A percentile compares a stretch with the other conserved stretches of the same genome.
Conservation (phyloP, 306 rosid species). For the Vicia sativa region DNA sequence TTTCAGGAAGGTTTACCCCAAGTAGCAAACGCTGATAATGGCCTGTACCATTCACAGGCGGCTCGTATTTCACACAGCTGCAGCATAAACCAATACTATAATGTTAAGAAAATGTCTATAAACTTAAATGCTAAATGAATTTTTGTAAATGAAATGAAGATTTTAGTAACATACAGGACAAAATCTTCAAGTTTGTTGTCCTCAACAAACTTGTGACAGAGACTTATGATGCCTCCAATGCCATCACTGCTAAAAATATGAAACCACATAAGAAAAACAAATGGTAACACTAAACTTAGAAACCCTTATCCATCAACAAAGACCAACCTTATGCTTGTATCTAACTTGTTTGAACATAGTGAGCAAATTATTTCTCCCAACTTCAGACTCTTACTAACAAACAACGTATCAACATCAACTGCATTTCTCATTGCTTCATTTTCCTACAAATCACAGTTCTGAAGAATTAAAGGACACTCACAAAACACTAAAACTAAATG, state of each 20-base stretch:
- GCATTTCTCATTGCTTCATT: slow-evolving; percentile 46
- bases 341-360: slow-evolving; percentile 10
- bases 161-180: slow-evolving; percentile 43
- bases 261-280: background rate
- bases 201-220: slow-evolving; percentile 1
- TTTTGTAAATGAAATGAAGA: background rate
- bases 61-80: slow-evolving; percentile 50
- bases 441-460: slow-evolving; percentile 22
- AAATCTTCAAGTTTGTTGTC: slow-evolving; percentile 7
- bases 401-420: slow-evolving; percentile 39
- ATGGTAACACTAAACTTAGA: background rate
- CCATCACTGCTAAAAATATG: slow-evolving; percentile 39
- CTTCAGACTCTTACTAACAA: slow-evolving; percentile 29
- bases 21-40: slow-evolving; percentile 39
- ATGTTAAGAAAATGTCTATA: background rate
- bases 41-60: slow-evolving; percentile 5
- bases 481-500: background rate
- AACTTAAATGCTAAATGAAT: background rate
- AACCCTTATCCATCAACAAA: background rate
- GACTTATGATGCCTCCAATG: slow-evolving; percentile 42
- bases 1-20: slow-evolving; percentile 36
- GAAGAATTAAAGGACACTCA: background rate
- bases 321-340: slow-evolving; percentile 41
- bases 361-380: slow-evolving; percentile 37
- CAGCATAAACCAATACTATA: background rate